Base-by-base conservation (phyloP, 192 early-diverging fungal species). In the Jimgerdemannia lactiflua region DNA sequence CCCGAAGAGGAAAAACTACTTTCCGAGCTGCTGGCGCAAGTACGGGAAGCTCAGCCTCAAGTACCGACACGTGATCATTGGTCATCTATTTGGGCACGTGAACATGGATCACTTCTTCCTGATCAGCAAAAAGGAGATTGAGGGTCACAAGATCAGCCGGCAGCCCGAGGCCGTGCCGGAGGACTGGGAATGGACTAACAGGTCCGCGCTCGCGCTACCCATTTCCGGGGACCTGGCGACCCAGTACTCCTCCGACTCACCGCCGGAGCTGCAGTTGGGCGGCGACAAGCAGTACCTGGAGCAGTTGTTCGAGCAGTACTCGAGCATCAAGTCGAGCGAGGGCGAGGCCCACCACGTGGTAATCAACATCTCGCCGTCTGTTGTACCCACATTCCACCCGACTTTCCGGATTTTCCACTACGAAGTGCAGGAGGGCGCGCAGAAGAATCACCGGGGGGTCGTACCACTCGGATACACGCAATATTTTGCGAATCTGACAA, bases 31-130 rank as follows among this genome's bases (percentile, higher is more conserved):
- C 18, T 80, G 78, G 70, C 75, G 70, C 18, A 73, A 71, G 10
- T 90, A 90, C 70, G 79, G 78, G 3, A 72, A 66, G 64, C 74
- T 88, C 42, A 74, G 87, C 39, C 65, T 80, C 40, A 74, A 77
- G 63, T 88, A 77, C 73, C 74, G 80, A 43, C 87, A 89, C 64
- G 76, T 89, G 6, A 88, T 91, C 67, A 71, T 82, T 7, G 91
- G 91, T 18, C 92, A 94, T 82, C 75, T 91, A 66, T 94, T 85
- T 71, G 93, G 93, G 4, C 93, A 94, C 74, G 86, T 87, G 76
- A 94, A 94, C 72, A 88, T 91, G 75, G 92, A 94, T 71, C 85
- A 71, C 29, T 80, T 81, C 66, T 73, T 79, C 40, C 18, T 79
- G 3, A 19, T 63, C 9, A 65, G 43, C 43, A 77, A 74, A n/a